Conservation (phyloP, 2,329 filamentous ascomycete genomes). For the Fusarium floridanum region DNA sequence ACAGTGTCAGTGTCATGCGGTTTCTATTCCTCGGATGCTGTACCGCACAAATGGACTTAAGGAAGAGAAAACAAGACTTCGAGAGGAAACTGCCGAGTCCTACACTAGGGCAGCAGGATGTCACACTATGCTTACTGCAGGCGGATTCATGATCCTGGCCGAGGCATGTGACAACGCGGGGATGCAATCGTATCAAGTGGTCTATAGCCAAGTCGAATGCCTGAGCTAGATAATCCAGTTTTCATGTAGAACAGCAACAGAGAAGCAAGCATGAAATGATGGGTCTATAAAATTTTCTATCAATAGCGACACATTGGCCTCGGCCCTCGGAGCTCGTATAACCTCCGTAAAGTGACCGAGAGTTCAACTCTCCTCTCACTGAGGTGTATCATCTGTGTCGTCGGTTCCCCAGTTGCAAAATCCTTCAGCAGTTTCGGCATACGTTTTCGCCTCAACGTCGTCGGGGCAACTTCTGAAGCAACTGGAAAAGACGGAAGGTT, state of each 20-base stretch:
- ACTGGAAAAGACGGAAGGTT: too few relatives aligned
- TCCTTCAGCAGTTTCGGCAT: background rate
- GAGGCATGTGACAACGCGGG: background rate
- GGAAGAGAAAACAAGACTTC: background rate
- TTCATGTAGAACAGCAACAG: background rate
- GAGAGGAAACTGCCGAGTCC: background rate
- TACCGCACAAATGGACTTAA: background rate
- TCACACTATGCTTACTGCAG: background rate
- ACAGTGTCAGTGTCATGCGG: background rate
- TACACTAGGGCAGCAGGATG: too few relatives aligned
- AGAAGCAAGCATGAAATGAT: background rate
- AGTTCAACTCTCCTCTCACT: background rate
- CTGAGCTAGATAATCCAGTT: background rate
- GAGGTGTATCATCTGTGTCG: background rate
- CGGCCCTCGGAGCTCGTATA: background rate
- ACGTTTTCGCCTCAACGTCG: background rate
- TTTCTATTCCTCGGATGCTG: background rate
- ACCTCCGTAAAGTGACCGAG: background rate
- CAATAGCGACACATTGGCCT: background rate
- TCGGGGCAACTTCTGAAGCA: too few relatives aligned
- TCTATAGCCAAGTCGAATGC: background rate
- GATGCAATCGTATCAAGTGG: background rate
- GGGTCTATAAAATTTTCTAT: background rate
- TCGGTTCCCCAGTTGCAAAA: background rate
- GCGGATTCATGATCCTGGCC: background rate